Evolutionary conservation across 345 rosid genomes (phyloP).

Genomic region (Balakata baccata): DNA sequence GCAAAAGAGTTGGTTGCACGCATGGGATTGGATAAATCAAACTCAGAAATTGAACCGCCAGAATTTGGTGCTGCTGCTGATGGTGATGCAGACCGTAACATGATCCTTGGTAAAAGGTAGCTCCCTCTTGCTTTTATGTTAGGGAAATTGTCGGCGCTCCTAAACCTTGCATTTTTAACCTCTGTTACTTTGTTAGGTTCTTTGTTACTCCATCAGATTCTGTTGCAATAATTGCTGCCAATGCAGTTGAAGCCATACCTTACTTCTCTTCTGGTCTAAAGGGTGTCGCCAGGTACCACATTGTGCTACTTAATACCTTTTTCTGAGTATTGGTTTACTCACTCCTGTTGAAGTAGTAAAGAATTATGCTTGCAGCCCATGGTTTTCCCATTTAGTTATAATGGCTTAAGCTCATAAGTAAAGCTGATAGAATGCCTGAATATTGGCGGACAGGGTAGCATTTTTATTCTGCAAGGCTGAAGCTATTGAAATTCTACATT

Average conservation of each 20-base stretch:
- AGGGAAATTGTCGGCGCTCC: neutral
- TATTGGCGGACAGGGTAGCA: too few relatives aligned
- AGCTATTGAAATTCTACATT: too few relatives aligned
- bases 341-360: neutral
- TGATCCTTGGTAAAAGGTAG: constrained; percentile 98
- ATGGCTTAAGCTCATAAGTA: neutral
- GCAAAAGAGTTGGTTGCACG: constrained; percentile 94
- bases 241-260: constrained; percentile 86
- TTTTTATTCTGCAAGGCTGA: too few relatives aligned
- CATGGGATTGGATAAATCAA: constrained; percentile 89
- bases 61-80: constrained; percentile 99
- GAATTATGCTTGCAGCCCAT: neutral
- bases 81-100: constrained; percentile 99
- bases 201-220: constrained; percentile 99
- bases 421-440: too few relatives aligned
- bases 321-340: neutral
- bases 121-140: neutral
- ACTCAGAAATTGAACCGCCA: constrained; percentile 69
- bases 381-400: neutral
- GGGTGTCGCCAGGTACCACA: constrained; percentile 90
- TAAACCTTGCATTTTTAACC: constrained; percentile 10
- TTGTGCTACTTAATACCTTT: constrained; percentile 13
- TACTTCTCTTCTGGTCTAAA: constrained; percentile 90
- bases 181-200: constrained; percentile 50
- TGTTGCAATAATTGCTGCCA: constrained; percentile 97